Evolutionary conservation across 2,329 filamentous ascomycete genomes (phyloP), one percentile per base, ranked within the genome.

Genomic region (Zalaria sp.): DNA sequence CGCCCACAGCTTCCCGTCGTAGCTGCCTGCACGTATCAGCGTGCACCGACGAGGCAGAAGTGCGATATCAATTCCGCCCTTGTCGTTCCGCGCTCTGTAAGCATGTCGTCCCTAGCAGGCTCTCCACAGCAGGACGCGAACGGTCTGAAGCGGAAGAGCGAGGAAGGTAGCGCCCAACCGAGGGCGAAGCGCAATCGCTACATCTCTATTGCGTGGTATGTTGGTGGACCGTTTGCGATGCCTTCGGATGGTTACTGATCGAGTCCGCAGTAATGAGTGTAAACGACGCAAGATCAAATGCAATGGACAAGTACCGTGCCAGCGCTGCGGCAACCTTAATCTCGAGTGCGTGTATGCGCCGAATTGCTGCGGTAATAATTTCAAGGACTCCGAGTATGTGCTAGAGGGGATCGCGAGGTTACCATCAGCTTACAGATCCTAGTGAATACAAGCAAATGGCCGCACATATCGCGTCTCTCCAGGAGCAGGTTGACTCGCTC

Each of bases 401-500:
- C 29, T 7, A n/a, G 59, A 45, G 68, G 56, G 18, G 4, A 34
- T 31, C 25, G n/a, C n/a, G 18, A 26, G 25, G 27, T 18, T 18
- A 18, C 18, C 18, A 18, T 18, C 18, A 18, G 18, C 18, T 18
- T 18, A 18, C 18, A 18, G 18, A 18, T 18, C 18, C 18, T 34
- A 74, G 71, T 6, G 88, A 95, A 58, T 95, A 87, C 68, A 83
- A 79, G 55, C 73, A 79, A 32, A 86, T 95, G 78, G 75, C 77
- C 42, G 68, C 72, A 29, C 82, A 91, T 50, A 76, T 95, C 45
- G 66, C 68, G 7, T 72, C 73, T 5, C 71, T 95, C 25, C 87
- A 95, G 59, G 80, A 89, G 42, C 86, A 94, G 62, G 82, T 95
- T 53, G 79, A 84, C 45, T 73, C 73, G 48, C 72, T 96, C 28